Conservation (phyloP, 169 alveolate genomes). For the Plasmodium gonderi region DNA sequence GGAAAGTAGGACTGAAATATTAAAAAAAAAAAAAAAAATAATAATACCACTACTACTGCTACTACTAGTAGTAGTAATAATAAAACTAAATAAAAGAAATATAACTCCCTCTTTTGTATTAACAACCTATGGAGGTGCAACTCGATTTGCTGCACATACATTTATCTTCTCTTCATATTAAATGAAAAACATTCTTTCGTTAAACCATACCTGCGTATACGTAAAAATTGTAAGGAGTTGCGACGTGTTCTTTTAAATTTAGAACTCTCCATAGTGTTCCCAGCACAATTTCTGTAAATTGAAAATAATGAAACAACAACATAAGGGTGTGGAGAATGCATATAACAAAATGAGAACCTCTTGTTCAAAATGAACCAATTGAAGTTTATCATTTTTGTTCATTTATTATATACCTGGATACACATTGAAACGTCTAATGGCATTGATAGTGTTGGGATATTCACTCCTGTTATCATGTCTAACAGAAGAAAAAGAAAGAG, state of each 20-base stretch:
- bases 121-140: neutral
- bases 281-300: slow-evolving; percentile 23
- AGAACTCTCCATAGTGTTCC: slow-evolving; percentile 48
- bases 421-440: slow-evolving; percentile 46
- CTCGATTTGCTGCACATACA: neutral
- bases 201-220: slow-evolving; percentile 28
- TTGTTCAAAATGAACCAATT: neutral
- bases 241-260: neutral
- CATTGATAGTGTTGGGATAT: slow-evolving; percentile 63
- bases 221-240: slow-evolving; percentile 58
- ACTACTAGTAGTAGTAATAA: too few species aligned
- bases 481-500: neutral
- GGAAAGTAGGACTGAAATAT: slow-evolving; percentile 14
- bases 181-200: neutral
- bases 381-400: neutral
- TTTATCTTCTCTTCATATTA: too few species aligned
- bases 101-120: neutral
- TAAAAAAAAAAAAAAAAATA: neutral
- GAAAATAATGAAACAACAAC: neutral
- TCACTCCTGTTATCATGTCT: slow-evolving; percentile 61
- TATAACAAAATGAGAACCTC: neutral
- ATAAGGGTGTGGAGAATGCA: neutral
- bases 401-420: slow-evolving; percentile 33
- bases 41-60: too few species aligned
- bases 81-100: neutral